Evolutionary conservation across 495 filamentous ascomycete genomes (phyloP).

Genomic region (Aspergillus wentii): DNA sequence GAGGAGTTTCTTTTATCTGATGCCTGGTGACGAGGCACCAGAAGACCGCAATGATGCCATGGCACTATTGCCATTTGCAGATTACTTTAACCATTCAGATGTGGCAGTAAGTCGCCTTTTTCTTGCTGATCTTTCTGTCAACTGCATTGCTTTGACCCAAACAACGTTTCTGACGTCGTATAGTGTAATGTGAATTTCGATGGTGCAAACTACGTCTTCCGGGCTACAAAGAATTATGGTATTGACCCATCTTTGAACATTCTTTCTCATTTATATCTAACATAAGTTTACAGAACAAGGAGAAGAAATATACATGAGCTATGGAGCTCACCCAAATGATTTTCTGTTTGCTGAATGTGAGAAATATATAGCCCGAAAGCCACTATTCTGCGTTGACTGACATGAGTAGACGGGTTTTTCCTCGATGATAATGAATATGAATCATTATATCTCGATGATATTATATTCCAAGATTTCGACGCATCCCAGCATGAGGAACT

Average conservation of each 20-base stretch:
- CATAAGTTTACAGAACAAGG: conserved; percentile 31
- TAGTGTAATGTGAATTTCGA: conserved; percentile 62
- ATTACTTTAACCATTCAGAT: conserved; percentile 81
- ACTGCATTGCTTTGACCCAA: too few relatives aligned
- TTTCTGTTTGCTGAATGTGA: conserved; percentile 73
- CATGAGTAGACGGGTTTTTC: conserved; percentile 61
- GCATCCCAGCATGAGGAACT: conserved; percentile 43
- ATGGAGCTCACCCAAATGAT: conserved; percentile 76
- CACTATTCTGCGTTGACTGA: conserved; percentile 1
- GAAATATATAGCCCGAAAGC: conserved; percentile 2
- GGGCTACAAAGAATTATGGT: conserved; percentile 51
- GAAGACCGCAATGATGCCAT: conserved; percentile 62
- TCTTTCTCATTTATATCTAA: neutral
- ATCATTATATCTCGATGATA: conserved; percentile 61
- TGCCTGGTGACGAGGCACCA: conserved; percentile 44
- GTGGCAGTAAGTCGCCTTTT: conserved; percentile 27
- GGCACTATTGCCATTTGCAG: conserved; percentile 78
- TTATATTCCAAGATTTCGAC: conserved; percentile 52
- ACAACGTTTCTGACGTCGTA: too few relatives aligned
- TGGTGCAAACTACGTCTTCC: conserved; percentile 56
- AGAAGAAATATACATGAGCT: conserved; percentile 76
- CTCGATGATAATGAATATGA: conserved; percentile 65
- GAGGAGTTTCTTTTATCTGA: conserved; percentile 72
- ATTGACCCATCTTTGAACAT: conserved; percentile 5
- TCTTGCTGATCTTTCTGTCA: neutral